Percentiles rank a stretch among this genome's conserved stretches.
Conservation (phyloP, 2,329 filamentous ascomycete genomes). For the Xylariaceae sp. region DNA sequence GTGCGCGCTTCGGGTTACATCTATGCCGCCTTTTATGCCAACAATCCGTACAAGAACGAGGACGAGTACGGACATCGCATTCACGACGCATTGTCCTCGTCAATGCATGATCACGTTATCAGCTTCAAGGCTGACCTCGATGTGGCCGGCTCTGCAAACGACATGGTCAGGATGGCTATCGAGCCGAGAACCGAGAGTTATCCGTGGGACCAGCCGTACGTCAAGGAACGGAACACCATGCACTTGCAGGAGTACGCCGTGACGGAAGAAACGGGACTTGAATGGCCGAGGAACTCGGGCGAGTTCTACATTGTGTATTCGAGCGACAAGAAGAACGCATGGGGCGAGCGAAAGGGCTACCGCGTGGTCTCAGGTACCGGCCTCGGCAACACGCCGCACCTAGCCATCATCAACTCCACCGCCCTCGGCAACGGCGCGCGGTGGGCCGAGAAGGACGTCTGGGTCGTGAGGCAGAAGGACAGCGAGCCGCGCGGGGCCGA, state of each 20-base stretch:
- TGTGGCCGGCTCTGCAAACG: constrained; percentile 24
- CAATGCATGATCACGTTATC: constrained; percentile 31
- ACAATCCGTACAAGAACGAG: constrained; percentile 11
- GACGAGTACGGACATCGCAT: constrained; percentile 27
- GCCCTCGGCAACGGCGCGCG: not conserved
- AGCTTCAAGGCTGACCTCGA: constrained; percentile 30
- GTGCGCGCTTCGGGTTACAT: constrained; percentile 29
- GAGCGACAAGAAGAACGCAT: constrained; percentile 26
- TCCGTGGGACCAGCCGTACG: constrained; percentile 9
- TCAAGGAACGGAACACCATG: constrained; percentile 27
- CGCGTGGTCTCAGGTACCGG: constrained; percentile 29
- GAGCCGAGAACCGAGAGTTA: constrained; percentile 6
- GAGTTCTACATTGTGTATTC: constrained; percentile 32
- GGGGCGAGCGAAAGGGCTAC: constrained; percentile 32
- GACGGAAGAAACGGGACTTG: constrained; percentile 18
- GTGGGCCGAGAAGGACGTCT: constrained; percentile 5
- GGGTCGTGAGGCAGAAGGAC: constrained; percentile 5
- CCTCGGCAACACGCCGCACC: constrained; percentile 18
- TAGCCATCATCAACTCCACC: constrained; percentile 7
- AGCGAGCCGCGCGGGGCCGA: constrained; percentile 30
- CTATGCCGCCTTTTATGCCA: constrained; percentile 19
- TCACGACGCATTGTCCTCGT: constrained; percentile 23
- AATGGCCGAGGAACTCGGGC: constrained; percentile 28
- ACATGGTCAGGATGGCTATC: constrained; percentile 17
- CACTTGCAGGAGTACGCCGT: constrained; percentile 22